Evolutionary conservation across 2,329 filamentous ascomycete genomes (phyloP), one percentile per base, ranked within the genome.

Genomic region (Monosporascus cannonballus): DNA sequence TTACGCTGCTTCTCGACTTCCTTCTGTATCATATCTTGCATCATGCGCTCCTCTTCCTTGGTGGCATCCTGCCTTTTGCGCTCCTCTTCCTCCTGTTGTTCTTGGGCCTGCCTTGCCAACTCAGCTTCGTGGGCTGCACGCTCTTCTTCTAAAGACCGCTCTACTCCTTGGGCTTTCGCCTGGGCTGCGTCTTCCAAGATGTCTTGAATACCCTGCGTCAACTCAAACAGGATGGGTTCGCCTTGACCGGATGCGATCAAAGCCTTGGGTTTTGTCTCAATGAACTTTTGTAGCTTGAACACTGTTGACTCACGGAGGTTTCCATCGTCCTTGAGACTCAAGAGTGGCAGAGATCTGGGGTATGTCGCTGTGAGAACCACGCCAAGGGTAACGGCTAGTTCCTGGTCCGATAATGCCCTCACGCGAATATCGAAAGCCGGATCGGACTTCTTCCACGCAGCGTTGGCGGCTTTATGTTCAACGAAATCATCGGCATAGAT

Each of bases 401-500:
- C 86, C 38, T 84, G 78, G 63, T 94, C 87, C 0, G 84, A 85
- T 4, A 84, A 84, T 9, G 90, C 81, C 63, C 83, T 90, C 57
- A 97, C 78, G 50, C 80, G 83, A 50, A 97, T 84, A 60, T 89
- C 89, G 68, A 97, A 95, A 0, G 84, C 80, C 17, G 90, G 87
- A 65, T 96, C 89, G 4, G 87, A 84, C 81, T 90, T 91, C 82
- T 95, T 91, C 93, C 93, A 97, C 41, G 91, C 92, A 60, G 83
- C 79, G 55, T 84, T 82, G 54, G 81, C 81, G 49, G 81, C 80
- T 64, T 86, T 82, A 62, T 90, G 81, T 67, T 87, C 84, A 61
- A 87, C 78, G 65, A 90, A 96, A 66, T 96, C 92, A 54, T 96
- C 90, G 60, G 86, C 87, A 66, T 94, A 97, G 48, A 97, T 95